phyloP scores from a whole-genome alignment of 2,329 filamentous ascomycete genomes.

The Colletotrichum aenigma region DNA sequence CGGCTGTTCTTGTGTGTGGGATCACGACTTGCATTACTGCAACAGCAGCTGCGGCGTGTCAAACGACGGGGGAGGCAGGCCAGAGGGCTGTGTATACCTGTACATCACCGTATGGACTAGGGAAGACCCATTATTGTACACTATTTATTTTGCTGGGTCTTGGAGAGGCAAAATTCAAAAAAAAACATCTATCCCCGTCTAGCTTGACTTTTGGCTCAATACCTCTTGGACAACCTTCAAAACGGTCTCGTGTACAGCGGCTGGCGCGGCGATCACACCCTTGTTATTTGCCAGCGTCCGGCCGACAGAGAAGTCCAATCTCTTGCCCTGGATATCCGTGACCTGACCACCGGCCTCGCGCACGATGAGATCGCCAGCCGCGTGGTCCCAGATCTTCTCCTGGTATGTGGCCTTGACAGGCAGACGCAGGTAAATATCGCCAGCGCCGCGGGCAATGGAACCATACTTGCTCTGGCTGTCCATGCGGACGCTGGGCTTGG shows the following conservation, averaged over 20 bases:
- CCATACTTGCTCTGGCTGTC: constrained; percentile 99
- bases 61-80: background rate
- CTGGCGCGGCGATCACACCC: constrained; percentile 89
- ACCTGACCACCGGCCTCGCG: constrained; percentile 92
- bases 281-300: constrained; percentile 89
- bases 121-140: constrained; percentile 9
- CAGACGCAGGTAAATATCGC: constrained; percentile 91
- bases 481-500: constrained; percentile 88
- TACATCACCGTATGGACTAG: constrained; percentile 15
- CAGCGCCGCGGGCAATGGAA: constrained; percentile 90
- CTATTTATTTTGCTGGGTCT: background rate
- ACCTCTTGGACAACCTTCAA: constrained; percentile 84
- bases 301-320: constrained; percentile 85
- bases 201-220: constrained; percentile 44
- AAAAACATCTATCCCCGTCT: background rate
- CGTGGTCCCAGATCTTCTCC: constrained; percentile 99
- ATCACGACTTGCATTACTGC: background rate
- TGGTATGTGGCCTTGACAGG: constrained; percentile 87
- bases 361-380: constrained; percentile 92
- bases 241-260: constrained; percentile 75
- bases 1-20: background rate
- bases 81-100: constrained; percentile 20
- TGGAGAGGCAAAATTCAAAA: background rate
- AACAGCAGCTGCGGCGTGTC: background rate
- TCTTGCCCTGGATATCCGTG: constrained; percentile 84